phyloP scores from a whole-genome alignment of 1,139 yeast species.

The Sugiyamaella xylanicola region DNA sequence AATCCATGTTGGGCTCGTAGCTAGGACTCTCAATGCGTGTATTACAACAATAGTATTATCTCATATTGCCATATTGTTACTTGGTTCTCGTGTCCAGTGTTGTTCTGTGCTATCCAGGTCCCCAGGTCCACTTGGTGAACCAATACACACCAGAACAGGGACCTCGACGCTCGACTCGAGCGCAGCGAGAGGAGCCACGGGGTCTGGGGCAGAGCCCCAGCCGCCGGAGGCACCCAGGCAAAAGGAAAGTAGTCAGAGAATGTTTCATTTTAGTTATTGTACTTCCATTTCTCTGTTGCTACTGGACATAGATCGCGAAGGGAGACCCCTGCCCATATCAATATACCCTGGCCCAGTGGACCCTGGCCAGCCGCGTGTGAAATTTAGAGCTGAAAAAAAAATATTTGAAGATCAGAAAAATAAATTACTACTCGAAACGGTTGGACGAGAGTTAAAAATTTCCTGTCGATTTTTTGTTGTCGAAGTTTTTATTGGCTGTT shows the following conservation, averaged over 20 bases:
- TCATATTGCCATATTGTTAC: too few relatives aligned
- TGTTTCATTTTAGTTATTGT: too few relatives aligned
- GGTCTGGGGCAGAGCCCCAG: conserved; percentile 2
- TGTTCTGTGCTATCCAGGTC: too few relatives aligned
- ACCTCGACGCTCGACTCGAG: neutral
- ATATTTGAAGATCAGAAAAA: conserved; percentile 5
- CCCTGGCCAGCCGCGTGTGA: neutral
- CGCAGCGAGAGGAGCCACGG: neutral
- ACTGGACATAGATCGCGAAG: too few relatives aligned
- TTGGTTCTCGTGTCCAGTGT: too few relatives aligned
- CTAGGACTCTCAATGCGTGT: too few relatives aligned
- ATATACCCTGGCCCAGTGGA: neutral
- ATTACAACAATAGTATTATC: too few relatives aligned
- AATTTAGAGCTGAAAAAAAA: neutral
- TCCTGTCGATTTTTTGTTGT: neutral
- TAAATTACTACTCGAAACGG: neutral
- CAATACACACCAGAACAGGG: too few relatives aligned
- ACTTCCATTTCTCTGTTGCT: too few relatives aligned
- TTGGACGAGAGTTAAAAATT: neutral
- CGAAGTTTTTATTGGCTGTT: neutral
- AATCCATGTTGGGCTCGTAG: too few relatives aligned
- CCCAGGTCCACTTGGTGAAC: too few relatives aligned
- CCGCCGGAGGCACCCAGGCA: neutral
- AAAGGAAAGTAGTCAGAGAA: neutral
- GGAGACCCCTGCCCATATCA: neutral